Evolutionary conservation across 2,329 filamentous ascomycete species (phyloP), one percentile per base, ranked within the genome.

Genomic region (Fusarium sp.): DNA sequence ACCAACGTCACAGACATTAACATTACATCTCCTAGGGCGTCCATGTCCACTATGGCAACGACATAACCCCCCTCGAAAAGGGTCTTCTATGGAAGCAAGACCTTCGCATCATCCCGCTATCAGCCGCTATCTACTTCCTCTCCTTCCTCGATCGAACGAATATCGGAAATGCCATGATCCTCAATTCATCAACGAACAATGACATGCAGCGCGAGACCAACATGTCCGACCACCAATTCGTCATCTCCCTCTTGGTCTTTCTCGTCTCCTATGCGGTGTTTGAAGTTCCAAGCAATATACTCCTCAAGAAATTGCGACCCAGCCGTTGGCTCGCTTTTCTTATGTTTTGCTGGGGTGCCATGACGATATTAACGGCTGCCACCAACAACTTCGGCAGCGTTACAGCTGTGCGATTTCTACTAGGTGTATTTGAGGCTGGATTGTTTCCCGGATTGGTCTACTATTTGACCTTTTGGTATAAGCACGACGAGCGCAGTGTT

Each of bases 401-500:
- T n/a, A 86, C 92, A 3, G 90, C 85, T 10, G 89, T 91, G 67
- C 88, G 92, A 9, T 85, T 94, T 30, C 78, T 94, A 12, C 84
- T 94, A 0, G 92, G 92, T 7, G 83, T 88, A 8, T 88, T 91
- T 44, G 92, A 94, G 80, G 91, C 91, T 7, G 92, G 91, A 0
- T 80, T 93, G 2, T 93, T 93, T 67, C 80, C 80, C 0, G 79
- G 80, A 0, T 80, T 93, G 71, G 87, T 89, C 1, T 83, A 89
- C 79, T 93, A 93, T 73, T 82, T 94, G 50, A 93, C 92, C 0
- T 89, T 93, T 67, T 94, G 92, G 86, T 94, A 94, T 79, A 89
- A 87, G 46, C 88, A 89, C 71, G 86, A 88, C 20, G 92, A 94
- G 80, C 86, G 92, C 6, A 91, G 90, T 26, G 81, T 93, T n/a